Conservation (phyloP, 1,284 basidiomycete species). For the Papiliotrema flavescens region DNA sequence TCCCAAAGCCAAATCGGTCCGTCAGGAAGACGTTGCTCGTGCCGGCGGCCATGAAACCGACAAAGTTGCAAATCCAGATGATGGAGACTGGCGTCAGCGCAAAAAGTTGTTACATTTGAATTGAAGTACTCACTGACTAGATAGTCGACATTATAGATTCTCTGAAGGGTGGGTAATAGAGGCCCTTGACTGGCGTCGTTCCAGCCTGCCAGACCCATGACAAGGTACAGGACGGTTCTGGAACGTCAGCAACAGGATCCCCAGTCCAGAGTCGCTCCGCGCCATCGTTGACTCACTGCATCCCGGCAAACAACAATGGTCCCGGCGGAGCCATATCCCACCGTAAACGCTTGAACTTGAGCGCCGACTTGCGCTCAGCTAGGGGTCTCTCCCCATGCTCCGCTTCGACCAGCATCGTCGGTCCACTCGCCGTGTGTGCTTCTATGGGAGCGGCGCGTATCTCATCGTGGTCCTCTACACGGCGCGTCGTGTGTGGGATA, state of each 20-base stretch:
- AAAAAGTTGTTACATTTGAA: conserved; percentile 50
- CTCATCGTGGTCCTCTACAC: background rate
- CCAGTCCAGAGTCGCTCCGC: background rate
- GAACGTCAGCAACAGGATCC: background rate
- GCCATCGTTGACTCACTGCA: conserved; percentile 28
- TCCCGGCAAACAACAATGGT: conserved; percentile 9
- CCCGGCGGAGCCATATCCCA: conserved; percentile 24
- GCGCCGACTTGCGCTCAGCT: background rate
- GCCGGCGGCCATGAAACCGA: conserved; percentile 56
- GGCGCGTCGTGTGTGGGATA: background rate
- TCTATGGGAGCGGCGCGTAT: conserved; percentile 1
- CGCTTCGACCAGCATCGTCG: background rate
- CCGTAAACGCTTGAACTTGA: conserved; percentile 21
- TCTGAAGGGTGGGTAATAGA: conserved; percentile 58
- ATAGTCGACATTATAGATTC: conserved; percentile 51
- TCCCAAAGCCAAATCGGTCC: conserved; percentile 58
- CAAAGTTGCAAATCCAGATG: conserved; percentile 58
- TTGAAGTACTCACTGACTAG: conserved; percentile 26
- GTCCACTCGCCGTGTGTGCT: conserved; percentile 5
- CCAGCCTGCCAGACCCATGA: conserved; percentile 56
- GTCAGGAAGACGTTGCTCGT: conserved; percentile 55
- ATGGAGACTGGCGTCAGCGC: conserved; percentile 55
- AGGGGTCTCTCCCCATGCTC: background rate
- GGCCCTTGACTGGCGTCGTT: conserved; percentile 63
- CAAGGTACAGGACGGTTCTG: conserved; percentile 25